phyloP scores from a whole-genome alignment of 208 protist genomes.

The Wallacemonas sp. region DNA sequence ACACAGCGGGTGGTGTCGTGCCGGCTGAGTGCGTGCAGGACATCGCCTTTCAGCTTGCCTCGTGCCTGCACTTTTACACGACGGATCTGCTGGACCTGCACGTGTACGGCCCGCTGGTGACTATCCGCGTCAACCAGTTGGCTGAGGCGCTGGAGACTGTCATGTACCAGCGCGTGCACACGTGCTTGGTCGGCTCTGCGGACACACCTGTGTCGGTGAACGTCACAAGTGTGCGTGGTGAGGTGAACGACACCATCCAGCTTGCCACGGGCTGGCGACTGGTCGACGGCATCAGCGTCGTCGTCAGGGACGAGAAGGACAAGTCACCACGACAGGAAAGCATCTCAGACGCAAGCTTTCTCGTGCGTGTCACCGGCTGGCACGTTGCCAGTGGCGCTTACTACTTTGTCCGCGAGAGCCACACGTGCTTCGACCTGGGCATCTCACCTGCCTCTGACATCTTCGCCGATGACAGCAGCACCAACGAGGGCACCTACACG shows the following conservation, averaged over 20 bases:
- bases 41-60: conserved; percentile 26
- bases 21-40: conserved; percentile 19
- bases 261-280: conserved; percentile 13
- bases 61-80: conserved; percentile 50
- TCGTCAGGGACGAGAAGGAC: neutral
- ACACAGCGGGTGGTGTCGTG: conserved; percentile 12
- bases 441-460: neutral
- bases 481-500: neutral
- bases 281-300: conserved; percentile 5
- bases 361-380: conserved; percentile 21
- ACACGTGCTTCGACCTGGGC: conserved; percentile 30
- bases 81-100: conserved; percentile 34
- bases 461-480: neutral
- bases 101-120: conserved; percentile 33
- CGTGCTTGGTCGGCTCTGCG: conserved; percentile 25
- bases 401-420: conserved; percentile 25
- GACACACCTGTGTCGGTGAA: conserved; percentile 15
- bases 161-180: conserved; percentile 32
- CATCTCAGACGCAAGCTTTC: conserved; percentile 8
- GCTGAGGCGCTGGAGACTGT: conserved; percentile 15
- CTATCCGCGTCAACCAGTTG: conserved; percentile 32
- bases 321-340: neutral
- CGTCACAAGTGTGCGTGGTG: conserved; percentile 21
- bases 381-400: conserved; percentile 12
- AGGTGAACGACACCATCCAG: conserved; percentile 3